Evolutionary conservation across 371 early-diverging fungal genomes (phyloP).

Genomic region (Mortierella sp.): DNA sequence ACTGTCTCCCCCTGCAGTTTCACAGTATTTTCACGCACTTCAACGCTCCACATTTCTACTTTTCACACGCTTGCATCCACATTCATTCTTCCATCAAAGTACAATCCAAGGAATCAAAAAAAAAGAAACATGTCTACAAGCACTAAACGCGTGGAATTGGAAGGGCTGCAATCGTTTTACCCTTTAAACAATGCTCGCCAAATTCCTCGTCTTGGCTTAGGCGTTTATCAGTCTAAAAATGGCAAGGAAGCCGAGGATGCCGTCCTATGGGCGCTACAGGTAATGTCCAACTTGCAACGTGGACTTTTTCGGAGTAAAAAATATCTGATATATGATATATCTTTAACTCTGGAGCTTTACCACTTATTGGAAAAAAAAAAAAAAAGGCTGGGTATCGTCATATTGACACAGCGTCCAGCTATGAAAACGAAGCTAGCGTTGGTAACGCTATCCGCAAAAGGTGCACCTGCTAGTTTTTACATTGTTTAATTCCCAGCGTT

Average conservation of each 20-base stretch:
- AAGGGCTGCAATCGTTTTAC: slow-evolving; percentile 35
- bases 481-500: too few relatives aligned
- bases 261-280: slow-evolving; percentile 63
- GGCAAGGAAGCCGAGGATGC: slow-evolving; percentile 62
- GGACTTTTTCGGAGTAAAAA: too few relatives aligned
- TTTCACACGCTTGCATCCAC: neutral
- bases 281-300: neutral
- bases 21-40: too few relatives aligned
- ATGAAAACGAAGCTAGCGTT: slow-evolving; percentile 63
- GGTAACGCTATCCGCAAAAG: slow-evolving; percentile 63
- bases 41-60: neutral
- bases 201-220: slow-evolving; percentile 59
- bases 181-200: slow-evolving; percentile 28
- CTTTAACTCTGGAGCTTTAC: too few relatives aligned
- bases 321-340: too few relatives aligned
- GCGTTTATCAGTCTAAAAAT: slow-evolving; percentile 57
- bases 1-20: too few relatives aligned
- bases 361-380: too few relatives aligned
- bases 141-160: slow-evolving; percentile 37
- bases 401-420: slow-evolving; percentile 64
- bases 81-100: neutral
- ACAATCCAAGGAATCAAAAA: neutral
- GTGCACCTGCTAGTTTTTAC: too few relatives aligned
- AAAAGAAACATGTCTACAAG: neutral
- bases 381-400: slow-evolving; percentile 67